Base-by-base conservation (phyloP, 257 asterid genomes). In the Rehmannia glutinosa region DNA sequence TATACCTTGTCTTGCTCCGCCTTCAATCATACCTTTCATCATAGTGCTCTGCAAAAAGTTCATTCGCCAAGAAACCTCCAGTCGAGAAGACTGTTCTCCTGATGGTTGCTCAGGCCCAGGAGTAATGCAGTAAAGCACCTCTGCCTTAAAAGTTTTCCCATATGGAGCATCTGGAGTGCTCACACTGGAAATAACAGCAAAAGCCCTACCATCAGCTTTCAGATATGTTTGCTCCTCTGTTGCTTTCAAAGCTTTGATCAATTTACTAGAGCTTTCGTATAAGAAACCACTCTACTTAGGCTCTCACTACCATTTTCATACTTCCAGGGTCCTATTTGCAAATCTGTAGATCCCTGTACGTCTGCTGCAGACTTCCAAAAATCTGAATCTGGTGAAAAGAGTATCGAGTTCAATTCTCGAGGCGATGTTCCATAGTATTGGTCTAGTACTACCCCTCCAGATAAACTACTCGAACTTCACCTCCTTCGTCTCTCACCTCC, bases 101-200 rank as follows among this genome's bases (percentile, higher is more conserved):
- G 96, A 82, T 59, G 97, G 89, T 68, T 77, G 87, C 69, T 91
- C 99, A 5, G 96, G 98, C 41, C 99, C 99, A 0, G 88, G 77
- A 50, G 92, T 76, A 53, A 94, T 87, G 79, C 91, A 77, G 79
- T 89, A 91, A 70, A 91, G 97, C 60, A 94, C 85, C 81, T 94
- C 97, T 1, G 57, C 71, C 83, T 82, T 87, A 70, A 89, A 94
- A 19, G 79, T 78, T 79, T 85, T 74, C 63, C 99, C 98, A 13
- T 87, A 91, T 4, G 98, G 98, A 69, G 98, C 98, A 77, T 94
- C 99, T 9, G 97, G 99, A 55, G 98, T 94, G 76, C 88, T 83
- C 73, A 84, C 99, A 72, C 60, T 66, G 19, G 90, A 78, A 33
- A 86, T 79, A 54, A 94, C 86, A 32, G 90, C 88, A 82, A 83